These are phyloP conservation scores for Talaromyces borbonicus DNA, from an alignment of 495 filamentous ascomycete genomes.

Conservation along the genomic window DNA sequence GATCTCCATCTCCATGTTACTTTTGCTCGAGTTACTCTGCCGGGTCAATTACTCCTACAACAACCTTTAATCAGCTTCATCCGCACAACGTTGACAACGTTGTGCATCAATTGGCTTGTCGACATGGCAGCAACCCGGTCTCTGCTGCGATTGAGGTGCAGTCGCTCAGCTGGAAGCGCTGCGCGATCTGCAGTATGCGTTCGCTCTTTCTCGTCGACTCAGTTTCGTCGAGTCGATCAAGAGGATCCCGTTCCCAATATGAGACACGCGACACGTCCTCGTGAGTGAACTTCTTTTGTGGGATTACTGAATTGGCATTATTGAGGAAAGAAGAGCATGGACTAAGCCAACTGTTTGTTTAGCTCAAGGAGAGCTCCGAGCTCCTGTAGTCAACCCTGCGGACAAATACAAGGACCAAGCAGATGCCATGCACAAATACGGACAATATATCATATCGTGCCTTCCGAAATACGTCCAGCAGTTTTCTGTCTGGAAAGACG, in stretches of 20 bases:
- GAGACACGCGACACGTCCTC: slow-evolving; percentile 52
- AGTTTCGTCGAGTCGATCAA: slow-evolving; percentile 46
- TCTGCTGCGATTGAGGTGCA: slow-evolving; percentile 56
- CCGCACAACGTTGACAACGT: no score
- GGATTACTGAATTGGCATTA: no score
- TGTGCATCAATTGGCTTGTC: slow-evolving; percentile 7
- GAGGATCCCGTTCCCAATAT: slow-evolving; percentile 53
- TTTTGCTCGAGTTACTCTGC: background rate
- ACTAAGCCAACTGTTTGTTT: background rate
- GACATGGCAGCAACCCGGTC: slow-evolving; percentile 45
- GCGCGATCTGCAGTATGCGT: slow-evolving; percentile 42
- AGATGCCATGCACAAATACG: slow-evolving; percentile 81
- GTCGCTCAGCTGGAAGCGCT: slow-evolving; percentile 51
- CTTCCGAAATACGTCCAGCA: slow-evolving; percentile 98
- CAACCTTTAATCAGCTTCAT: background rate
- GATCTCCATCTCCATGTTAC: no score
- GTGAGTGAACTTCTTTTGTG: no score
- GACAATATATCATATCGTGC: slow-evolving; percentile 91
- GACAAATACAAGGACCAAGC: slow-evolving; percentile 85
- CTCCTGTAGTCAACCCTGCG: slow-evolving; percentile 78
- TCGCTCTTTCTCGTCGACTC: slow-evolving; percentile 47
- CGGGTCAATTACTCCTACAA: background rate
- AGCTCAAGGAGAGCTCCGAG: slow-evolving; percentile 57
- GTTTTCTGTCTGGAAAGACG: slow-evolving; percentile 99
- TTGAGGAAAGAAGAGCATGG: no score